Evolutionary conservation across 306 rosid species (phyloP).

Genomic region (Cucurbita maxima): DNA sequence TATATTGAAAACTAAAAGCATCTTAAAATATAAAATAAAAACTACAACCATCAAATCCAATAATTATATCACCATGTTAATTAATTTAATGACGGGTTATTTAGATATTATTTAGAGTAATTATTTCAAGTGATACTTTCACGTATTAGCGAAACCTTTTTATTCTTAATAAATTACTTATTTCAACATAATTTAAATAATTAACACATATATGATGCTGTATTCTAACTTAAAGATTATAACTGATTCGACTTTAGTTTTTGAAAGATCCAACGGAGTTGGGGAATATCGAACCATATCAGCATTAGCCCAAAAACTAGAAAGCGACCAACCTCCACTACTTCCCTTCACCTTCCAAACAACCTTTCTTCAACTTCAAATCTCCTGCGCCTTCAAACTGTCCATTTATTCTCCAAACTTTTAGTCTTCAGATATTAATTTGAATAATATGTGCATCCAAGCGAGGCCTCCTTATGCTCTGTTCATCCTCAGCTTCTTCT

Average conservation of each 20-base stretch:
- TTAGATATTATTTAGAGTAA: too few relatives aligned
- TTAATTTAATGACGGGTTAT: background rate
- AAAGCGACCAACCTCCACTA: background rate
- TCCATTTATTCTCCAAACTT: background rate
- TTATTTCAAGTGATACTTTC: too few relatives aligned
- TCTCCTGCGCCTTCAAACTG: background rate
- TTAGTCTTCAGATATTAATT: background rate
- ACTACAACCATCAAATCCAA: background rate
- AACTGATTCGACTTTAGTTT: rapidly evolving
- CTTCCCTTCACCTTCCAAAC: background rate
- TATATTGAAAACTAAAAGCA: too few relatives aligned
- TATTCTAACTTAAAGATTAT: too few relatives aligned
- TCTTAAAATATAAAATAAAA: too few relatives aligned
- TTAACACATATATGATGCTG: too few relatives aligned
- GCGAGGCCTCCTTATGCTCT: background rate
- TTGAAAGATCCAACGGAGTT: too few relatives aligned
- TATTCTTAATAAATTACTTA: too few relatives aligned
- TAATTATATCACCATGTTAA: background rate
- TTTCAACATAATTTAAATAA: too few relatives aligned
- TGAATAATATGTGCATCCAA: background rate
- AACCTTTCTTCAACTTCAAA: background rate
- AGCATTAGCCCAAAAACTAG: too few relatives aligned
- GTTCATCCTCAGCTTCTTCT: background rate
- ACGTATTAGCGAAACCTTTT: too few relatives aligned
- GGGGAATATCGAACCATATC: too few relatives aligned